Evolutionary conservation across 345 rosid genomes (phyloP).

Genomic region (Trapa bicornis): DNA sequence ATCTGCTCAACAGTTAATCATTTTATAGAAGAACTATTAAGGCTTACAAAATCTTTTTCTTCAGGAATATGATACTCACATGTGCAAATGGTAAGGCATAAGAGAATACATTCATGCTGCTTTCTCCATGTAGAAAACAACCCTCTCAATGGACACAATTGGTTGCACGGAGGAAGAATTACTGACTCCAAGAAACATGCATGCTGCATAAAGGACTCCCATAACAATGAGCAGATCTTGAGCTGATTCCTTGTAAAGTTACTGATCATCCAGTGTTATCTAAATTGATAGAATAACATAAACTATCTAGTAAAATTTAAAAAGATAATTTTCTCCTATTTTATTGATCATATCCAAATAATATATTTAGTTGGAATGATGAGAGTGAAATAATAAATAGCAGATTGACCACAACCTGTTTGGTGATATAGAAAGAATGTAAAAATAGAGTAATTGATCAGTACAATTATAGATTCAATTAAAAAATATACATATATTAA

Average conservation of each 20-base stretch:
- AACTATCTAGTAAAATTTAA: not conserved
- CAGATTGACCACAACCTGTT: too few species aligned
- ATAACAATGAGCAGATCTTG: conserved; percentile 47
- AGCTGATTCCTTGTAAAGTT: conserved; percentile 27
- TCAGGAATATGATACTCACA: conserved; percentile 17
- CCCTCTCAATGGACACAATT: conserved; percentile 71
- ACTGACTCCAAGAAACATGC: conserved; percentile 75
- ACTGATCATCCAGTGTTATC: not conserved
- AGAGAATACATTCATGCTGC: conserved; percentile 89
- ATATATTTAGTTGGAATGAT: too few species aligned
- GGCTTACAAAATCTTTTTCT: not conserved
- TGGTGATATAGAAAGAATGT: too few species aligned
- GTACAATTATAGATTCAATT: too few species aligned
- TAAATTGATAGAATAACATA: not conserved
- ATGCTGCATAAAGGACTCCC: conserved; percentile 82
- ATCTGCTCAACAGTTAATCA: not conserved
- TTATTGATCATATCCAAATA: too few species aligned
- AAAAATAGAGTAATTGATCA: too few species aligned
- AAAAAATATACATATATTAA: too few species aligned
- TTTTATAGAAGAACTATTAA: not conserved
- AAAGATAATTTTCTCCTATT: too few species aligned
- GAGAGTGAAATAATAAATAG: too few species aligned
- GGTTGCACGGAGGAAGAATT: conserved; percentile 90
- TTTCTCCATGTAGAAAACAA: conserved; percentile 81
- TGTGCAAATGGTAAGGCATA: conserved; percentile 61